These are phyloP conservation scores for Jaenimonas drosophilae DNA, from an alignment of 208 protist species.

Conservation along the genomic window DNA sequence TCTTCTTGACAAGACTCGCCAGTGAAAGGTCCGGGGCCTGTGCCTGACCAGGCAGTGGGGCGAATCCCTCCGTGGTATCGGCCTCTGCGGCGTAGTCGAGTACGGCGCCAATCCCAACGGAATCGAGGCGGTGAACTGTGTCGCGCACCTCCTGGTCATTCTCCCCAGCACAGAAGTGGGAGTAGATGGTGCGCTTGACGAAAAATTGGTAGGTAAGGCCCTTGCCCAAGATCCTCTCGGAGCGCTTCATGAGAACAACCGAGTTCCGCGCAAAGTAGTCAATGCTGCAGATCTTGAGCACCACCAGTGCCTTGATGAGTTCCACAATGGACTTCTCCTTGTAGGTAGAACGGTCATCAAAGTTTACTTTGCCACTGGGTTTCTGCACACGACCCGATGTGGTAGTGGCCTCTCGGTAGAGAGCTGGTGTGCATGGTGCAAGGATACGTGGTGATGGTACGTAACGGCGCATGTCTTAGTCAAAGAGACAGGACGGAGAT, in stretches of 20 bases:
- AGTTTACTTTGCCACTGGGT: slow-evolving; percentile 13
- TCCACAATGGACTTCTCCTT: slow-evolving; percentile 49
- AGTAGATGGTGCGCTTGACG: slow-evolving; percentile 89
- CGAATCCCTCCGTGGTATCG: slow-evolving; percentile 63
- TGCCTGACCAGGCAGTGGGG: slow-evolving; percentile 33
- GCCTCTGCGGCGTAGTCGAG: slow-evolving; percentile 94
- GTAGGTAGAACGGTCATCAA: slow-evolving; percentile 57
- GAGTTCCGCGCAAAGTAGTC: slow-evolving; percentile 63
- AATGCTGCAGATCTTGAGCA: slow-evolving; percentile 67
- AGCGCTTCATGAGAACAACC: slow-evolving; percentile 51
- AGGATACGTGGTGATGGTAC: not conserved
- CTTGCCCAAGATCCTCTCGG: slow-evolving; percentile 60
- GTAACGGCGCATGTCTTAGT: not conserved
- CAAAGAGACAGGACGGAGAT: not conserved
- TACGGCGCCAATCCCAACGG: slow-evolving; percentile 79
- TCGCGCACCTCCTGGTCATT: slow-evolving; percentile 74
- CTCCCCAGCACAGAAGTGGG: slow-evolving; percentile 93
- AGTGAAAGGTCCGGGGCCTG: slow-evolving; percentile 63
- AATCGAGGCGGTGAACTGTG: slow-evolving; percentile 59
- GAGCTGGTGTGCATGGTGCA: not conserved
- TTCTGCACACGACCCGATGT: not conserved
- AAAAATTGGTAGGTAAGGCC: slow-evolving; percentile 63
- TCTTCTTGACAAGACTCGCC: slow-evolving; percentile 47
- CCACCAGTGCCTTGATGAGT: slow-evolving; percentile 60
- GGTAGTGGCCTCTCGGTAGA: no score